These are phyloP conservation scores for Passalora sequoiae DNA, from an alignment of 2,329 filamentous ascomycete genomes.

Conservation along the genomic window DNA sequence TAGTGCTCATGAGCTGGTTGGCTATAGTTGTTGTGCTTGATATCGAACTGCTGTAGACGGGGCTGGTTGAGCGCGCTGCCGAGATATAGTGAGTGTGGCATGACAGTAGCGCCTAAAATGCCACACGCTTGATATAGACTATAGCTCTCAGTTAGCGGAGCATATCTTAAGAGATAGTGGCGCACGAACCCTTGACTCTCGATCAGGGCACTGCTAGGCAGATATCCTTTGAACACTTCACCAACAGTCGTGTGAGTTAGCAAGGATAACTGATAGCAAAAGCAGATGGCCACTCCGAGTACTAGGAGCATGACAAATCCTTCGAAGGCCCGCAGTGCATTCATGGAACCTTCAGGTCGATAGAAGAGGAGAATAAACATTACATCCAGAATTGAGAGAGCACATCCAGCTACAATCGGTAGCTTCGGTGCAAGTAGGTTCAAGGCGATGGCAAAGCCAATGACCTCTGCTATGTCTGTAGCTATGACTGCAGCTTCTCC, in stretches of 20 bases:
- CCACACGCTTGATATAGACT: constrained; percentile 65
- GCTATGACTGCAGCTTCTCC: constrained; percentile 55
- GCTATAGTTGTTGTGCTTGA: constrained; percentile 51
- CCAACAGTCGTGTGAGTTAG: constrained; percentile 53
- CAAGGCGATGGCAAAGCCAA: constrained; percentile 65
- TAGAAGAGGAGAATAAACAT: constrained; percentile 65
- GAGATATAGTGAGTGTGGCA: constrained; percentile 65
- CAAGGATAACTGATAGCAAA: constrained; percentile 63
- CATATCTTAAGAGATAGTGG: no score
- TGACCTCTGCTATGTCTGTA: constrained; percentile 59
- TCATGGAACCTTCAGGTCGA: constrained; percentile 53
- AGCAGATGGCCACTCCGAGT: constrained; percentile 64
- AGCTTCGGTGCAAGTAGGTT: constrained; percentile 58
- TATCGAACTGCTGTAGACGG: constrained; percentile 60
- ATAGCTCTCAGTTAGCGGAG: no score
- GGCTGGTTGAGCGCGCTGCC: constrained; percentile 65
- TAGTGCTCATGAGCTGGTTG: background rate
- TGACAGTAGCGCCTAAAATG: constrained; percentile 70
- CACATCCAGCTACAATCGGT: constrained; percentile 63
- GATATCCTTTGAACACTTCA: constrained; percentile 60
- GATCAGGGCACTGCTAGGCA: constrained; percentile 57
- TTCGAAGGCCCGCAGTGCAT: constrained; percentile 59
- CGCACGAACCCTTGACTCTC: constrained; percentile 55
- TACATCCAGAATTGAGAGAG: constrained; percentile 63
- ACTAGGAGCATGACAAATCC: constrained; percentile 59